Conservation (phyloP, 2,329 filamentous ascomycete genomes). For the Colletotrichum cordylinicola region DNA sequence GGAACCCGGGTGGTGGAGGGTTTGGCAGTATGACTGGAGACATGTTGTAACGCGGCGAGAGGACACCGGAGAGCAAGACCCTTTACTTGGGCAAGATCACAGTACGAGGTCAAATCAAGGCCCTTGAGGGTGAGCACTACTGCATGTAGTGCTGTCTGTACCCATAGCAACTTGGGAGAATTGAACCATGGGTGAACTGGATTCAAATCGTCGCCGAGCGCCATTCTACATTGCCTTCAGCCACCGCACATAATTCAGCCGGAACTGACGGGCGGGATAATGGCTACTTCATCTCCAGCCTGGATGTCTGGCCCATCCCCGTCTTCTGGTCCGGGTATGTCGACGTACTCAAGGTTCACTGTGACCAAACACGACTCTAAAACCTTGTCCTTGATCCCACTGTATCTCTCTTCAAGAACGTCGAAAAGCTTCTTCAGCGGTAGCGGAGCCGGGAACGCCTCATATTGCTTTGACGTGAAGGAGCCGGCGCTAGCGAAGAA, state of each 20-base stretch:
- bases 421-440: slow-evolving; percentile 67
- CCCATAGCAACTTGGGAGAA: neutral
- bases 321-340: slow-evolving; percentile 56
- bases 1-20: slow-evolving; percentile 25
- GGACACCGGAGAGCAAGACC: slow-evolving; percentile 18
- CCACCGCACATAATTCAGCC: slow-evolving; percentile 52
- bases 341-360: slow-evolving; percentile 82
- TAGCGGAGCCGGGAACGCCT: slow-evolving; percentile 71
- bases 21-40: slow-evolving; percentile 17
- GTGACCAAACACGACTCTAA: slow-evolving; percentile 78
- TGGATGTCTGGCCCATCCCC: slow-evolving; percentile 58
- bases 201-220: slow-evolving; percentile 4
- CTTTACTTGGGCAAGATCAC: slow-evolving; percentile 23
- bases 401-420: slow-evolving; percentile 72
- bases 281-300: slow-evolving; percentile 82
- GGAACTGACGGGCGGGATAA: slow-evolving; percentile 88
- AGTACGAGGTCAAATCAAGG: neutral
- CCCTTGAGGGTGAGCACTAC: neutral
- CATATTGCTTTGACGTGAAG: slow-evolving; percentile 71
- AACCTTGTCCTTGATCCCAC: slow-evolving; percentile 72
- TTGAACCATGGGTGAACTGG: neutral
- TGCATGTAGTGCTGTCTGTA: neutral
- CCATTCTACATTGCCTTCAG: neutral
- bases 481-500: slow-evolving; percentile 82
- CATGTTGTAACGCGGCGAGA: neutral